Percentiles rank a stretch among this genome's conserved stretches.
Conservation (phyloP, 2,329 filamentous ascomycete genomes). For the Clarireedia sp. region DNA sequence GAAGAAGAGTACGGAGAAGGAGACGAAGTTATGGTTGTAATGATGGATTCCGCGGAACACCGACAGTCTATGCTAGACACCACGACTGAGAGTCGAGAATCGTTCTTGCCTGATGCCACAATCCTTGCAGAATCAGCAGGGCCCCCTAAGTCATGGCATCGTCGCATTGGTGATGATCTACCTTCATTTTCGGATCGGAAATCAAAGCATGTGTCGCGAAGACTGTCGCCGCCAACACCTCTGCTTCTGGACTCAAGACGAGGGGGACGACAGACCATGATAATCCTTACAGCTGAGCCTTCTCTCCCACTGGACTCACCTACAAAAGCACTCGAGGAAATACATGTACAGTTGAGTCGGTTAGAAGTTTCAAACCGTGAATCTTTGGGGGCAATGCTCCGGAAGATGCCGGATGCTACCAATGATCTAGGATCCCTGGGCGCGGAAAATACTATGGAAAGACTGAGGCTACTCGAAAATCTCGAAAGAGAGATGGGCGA, state of each 20-base stretch:
- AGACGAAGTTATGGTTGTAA: slow-evolving; percentile 37
- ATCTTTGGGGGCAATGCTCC: slow-evolving; percentile 24
- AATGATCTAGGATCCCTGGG: not conserved
- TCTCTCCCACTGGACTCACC: slow-evolving; percentile 25
- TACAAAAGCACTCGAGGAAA: slow-evolving; percentile 23
- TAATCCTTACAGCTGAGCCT: slow-evolving; percentile 32
- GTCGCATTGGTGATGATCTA: slow-evolving; percentile 49
- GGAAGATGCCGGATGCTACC: slow-evolving; percentile 17
- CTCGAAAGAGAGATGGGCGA: slow-evolving; percentile 54
- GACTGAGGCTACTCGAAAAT: slow-evolving; percentile 42
- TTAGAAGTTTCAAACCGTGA: slow-evolving; percentile 25
- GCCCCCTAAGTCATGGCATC: slow-evolving; percentile 38
- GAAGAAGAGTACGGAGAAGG: slow-evolving; percentile 17
- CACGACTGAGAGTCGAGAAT: slow-evolving; percentile 20
- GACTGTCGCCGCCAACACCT: slow-evolving; percentile 49
- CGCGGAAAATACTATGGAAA: slow-evolving; percentile 10
- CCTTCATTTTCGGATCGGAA: slow-evolving; percentile 51
- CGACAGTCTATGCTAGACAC: slow-evolving; percentile 19
- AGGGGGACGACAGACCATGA: slow-evolving; percentile 34
- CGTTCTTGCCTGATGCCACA: slow-evolving; percentile 25
- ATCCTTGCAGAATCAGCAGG: not conserved
- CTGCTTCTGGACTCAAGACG: slow-evolving; percentile 39
- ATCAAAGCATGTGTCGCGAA: slow-evolving; percentile 38
- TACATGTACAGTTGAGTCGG: slow-evolving; percentile 27
- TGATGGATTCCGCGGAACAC: slow-evolving; percentile 34